Percentiles rank a stretch among this genome's conserved stretches.
Conservation (phyloP, 2,329 filamentous ascomycete genomes). For the Alternaria tenuissima region DNA sequence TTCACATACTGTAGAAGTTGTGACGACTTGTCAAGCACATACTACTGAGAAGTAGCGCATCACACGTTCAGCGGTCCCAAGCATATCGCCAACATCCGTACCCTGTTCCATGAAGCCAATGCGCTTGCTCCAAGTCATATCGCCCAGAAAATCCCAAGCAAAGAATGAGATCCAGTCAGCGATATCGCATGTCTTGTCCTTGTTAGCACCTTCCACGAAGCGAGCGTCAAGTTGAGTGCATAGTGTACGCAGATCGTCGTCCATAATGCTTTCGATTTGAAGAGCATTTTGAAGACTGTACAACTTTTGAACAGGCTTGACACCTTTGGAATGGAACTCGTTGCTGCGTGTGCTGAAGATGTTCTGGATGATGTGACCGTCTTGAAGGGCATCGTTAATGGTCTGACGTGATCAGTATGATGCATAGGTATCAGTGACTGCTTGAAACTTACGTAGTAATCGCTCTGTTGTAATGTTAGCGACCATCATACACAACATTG, state of each 20-base stretch:
- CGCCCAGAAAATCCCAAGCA: constrained; percentile 47
- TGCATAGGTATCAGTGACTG: neutral
- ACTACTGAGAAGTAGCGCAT: constrained; percentile 41
- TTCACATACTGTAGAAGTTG: neutral
- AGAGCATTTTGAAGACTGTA: constrained; percentile 36
- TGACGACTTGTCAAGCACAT: constrained; percentile 4
- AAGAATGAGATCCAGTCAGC: constrained; percentile 46
- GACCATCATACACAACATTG: neutral
- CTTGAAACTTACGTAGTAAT: constrained; percentile 34
- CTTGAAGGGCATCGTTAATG: constrained; percentile 46
- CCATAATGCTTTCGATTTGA: constrained; percentile 40
- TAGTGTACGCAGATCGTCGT: constrained; percentile 32
- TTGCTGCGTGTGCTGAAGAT: constrained; percentile 46
- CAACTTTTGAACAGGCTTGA: constrained; percentile 43
- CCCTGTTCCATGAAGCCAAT: constrained; percentile 55
- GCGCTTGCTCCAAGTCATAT: constrained; percentile 53
- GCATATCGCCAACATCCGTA: constrained; percentile 48
- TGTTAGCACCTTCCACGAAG: constrained; percentile 36
- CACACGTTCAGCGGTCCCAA: constrained; percentile 48
- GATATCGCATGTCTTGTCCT: constrained; percentile 41
- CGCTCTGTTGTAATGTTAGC: constrained; percentile 27
- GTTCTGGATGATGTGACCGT: constrained; percentile 40
- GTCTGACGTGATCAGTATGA: constrained; percentile 4
- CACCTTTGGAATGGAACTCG: constrained; percentile 33
- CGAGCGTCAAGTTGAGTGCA: constrained; percentile 36